Evolutionary conservation across 108 stramenopile genomes (phyloP).

Genomic region (Fistulifera pelliculosa): DNA sequence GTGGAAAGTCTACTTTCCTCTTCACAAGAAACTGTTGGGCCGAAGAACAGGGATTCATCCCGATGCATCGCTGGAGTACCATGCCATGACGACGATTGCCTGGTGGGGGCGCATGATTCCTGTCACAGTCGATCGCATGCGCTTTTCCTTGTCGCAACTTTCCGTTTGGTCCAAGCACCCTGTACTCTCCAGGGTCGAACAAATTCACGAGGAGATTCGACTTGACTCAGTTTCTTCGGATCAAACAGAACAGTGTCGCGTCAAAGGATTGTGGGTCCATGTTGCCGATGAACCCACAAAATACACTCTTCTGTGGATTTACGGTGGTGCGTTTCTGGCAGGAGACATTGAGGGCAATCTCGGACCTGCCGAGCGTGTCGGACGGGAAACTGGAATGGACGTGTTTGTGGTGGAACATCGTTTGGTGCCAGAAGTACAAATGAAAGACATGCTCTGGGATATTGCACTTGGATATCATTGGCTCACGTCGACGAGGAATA

Average conservation of each 20-base stretch:
- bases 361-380: constrained; percentile 24
- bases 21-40: constrained; percentile 44
- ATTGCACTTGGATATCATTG: constrained; percentile 44
- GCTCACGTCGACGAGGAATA: constrained; percentile 26
- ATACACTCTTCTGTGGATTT: constrained; percentile 68
- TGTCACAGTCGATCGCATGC: constrained; percentile 50
- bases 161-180: constrained; percentile 36
- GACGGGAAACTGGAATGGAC: constrained; percentile 33
- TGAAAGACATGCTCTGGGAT: constrained; percentile 71
- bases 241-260: constrained; percentile 23
- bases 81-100: constrained; percentile 60
- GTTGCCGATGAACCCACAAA: constrained; percentile 21
- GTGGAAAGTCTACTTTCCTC: constrained; percentile 56
- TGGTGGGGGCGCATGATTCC: constrained; percentile 63
- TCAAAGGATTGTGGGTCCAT: constrained; percentile 52
- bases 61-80: constrained; percentile 52
- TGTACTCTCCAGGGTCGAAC: not conserved
- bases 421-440: constrained; percentile 47
- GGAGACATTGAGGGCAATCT: constrained; percentile 63
- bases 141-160: constrained; percentile 60
- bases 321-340: constrained; percentile 68
- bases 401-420: constrained; percentile 60
- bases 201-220: not conserved
- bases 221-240: constrained; percentile 11
- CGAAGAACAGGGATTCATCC: constrained; percentile 50